These are phyloP conservation scores for Spergularia marina DNA, from an alignment of 148 eudicot genomes.

Conservation along the genomic window DNA sequence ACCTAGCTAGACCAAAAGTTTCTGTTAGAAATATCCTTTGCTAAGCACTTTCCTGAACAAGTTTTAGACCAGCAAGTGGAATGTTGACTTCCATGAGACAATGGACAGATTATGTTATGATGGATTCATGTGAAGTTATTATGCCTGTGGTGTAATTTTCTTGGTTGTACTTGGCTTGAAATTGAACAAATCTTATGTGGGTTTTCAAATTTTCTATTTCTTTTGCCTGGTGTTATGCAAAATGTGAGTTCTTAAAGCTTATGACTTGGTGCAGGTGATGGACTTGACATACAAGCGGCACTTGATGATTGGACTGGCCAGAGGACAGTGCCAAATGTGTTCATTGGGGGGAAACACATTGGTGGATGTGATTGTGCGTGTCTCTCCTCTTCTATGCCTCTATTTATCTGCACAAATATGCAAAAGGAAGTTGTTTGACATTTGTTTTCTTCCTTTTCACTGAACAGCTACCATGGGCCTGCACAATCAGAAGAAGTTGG, in stretches of 20 bases:
- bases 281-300: slow-evolving; percentile 63
- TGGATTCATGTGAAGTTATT: neutral
- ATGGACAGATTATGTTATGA: neutral
- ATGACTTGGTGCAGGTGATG: slow-evolving; percentile 51
- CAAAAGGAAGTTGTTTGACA: neutral
- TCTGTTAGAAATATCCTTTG: no score
- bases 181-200: neutral
- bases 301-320: slow-evolving; percentile 62
- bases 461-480: slow-evolving; percentile 42
- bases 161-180: neutral
- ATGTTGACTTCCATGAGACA: neutral
- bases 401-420: neutral
- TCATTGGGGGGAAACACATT: slow-evolving; percentile 77
- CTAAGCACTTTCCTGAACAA: no score
- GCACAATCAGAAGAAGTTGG: slow-evolving; percentile 59
- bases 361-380: slow-evolving; percentile 85
- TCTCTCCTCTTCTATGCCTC: neutral
- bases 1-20: no score
- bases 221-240: neutral
- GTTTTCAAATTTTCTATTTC: neutral
- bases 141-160: neutral
- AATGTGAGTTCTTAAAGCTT: neutral
- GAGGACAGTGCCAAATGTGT: slow-evolving; percentile 80
- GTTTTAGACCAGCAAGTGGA: neutral
- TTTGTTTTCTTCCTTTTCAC: slow-evolving; percentile 7